These are phyloP conservation scores for Echinochloa phyllopogon DNA, from an alignment of 176 grass and related monocot species.

Conservation along the genomic window DNA sequence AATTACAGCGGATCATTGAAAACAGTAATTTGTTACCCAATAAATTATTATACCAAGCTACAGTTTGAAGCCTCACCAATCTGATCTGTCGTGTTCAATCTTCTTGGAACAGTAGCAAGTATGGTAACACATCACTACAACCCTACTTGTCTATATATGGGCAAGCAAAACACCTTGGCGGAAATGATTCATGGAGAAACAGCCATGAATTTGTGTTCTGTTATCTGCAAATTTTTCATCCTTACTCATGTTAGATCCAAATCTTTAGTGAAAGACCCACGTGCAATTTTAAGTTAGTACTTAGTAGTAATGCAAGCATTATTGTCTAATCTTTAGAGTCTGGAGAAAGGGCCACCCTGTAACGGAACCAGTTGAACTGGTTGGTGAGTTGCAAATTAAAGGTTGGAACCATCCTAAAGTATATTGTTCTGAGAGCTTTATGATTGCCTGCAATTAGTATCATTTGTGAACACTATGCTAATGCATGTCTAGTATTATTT, in stretches of 20 bases:
- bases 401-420: conserved; percentile 30
- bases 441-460: conserved; percentile 23
- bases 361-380: conserved; percentile 47
- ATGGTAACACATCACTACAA: background rate
- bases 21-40: conserved; percentile 18
- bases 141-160: background rate
- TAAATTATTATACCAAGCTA: background rate
- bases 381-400: conserved; percentile 36
- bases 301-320: conserved; percentile 6
- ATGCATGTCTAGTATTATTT: conserved; percentile 3
- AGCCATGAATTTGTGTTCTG: background rate
- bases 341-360: conserved; percentile 33
- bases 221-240: conserved; percentile 12
- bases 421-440: conserved; percentile 34
- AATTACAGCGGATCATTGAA: background rate
- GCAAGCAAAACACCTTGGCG: background rate
- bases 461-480: conserved; percentile 5
- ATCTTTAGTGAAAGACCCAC: conserved; percentile 25
- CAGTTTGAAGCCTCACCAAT: background rate
- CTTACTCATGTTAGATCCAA: conserved; percentile 14
- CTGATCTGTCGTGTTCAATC: background rate
- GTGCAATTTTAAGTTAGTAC: conserved; percentile 39
- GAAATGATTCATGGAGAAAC: background rate
- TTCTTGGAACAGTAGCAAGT: background rate
- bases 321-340: conserved; percentile 21